Base-by-base conservation (phyloP, 2,329 filamentous ascomycete genomes). In the Trichoderma citrinoviride region DNA sequence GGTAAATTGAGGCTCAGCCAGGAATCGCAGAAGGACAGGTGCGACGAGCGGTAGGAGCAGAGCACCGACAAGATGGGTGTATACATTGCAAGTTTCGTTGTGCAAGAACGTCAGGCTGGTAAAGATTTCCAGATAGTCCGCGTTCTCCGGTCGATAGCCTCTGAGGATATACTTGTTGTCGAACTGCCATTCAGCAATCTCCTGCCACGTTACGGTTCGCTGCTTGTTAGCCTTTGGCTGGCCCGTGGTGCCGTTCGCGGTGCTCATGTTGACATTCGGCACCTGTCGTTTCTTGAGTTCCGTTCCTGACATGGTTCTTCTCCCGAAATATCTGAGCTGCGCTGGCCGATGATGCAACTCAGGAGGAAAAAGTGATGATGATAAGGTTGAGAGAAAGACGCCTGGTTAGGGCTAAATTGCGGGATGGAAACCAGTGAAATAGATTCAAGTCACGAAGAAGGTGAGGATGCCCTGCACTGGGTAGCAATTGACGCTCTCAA, bases 151-250 rank as follows among this genome's bases (percentile, higher is more conserved):
- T 21, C 55, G 55, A n/a, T 58, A 58, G 7, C 55, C 55, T 23
- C n/a, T 15, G 55, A 58, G 25, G 55, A 58, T 58, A 47, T 58
- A 58, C 55, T 58, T 58, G 27, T 58, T 58, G 43, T 58, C 55
- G 19, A 58, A 47, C 27, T 58, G 55, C 55, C 55, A 58, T 23
- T 58, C 55, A 37, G 55, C 14, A 58, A 58, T 17, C 27, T 58
- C 55, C 19, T 46, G 27, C 55, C 55, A 58, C 27, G 27, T 47
- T 37, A 58, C 55, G 14, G 43, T 58, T 47, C 43, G 55, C 27
- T 12, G 4, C 23, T 58, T 58, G 43, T 33, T 37, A 12, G 55
- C 41, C 19, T 47, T 47, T 37, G 41, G 55, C 14, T 25, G 14
- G 14, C 5, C 7, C n/a, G 27, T 29, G 17, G 25, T 14, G 6